Conservation (phyloP, 2,329 filamentous ascomycete species). For the Elsinoe ampelina region DNA sequence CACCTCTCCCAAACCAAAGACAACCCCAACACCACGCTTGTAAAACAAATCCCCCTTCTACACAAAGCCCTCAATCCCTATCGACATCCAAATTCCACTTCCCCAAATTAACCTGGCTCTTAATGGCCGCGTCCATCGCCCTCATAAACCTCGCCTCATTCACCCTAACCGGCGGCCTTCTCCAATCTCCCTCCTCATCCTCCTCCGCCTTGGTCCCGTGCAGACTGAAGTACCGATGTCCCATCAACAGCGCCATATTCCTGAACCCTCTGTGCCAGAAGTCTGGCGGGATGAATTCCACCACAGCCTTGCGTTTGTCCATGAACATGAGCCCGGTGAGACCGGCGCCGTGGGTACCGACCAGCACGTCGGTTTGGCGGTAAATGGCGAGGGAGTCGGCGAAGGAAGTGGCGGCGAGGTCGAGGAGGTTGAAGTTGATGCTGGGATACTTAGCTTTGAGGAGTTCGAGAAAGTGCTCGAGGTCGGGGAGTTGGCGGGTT, state of each 20-base stretch:
- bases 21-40: conserved; percentile 9
- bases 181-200: conserved; percentile 12
- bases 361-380: conserved; percentile 5
- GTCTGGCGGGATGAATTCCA: conserved; percentile 12
- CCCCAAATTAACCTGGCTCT: conserved; percentile 9
- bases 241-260: conserved; percentile 8
- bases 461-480: conserved; percentile 10
- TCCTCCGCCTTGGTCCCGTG: conserved; percentile 3
- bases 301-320: conserved; percentile 6
- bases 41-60: background rate
- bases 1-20: background rate
- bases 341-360: conserved; percentile 13
- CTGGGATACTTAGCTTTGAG: conserved; percentile 3
- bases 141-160: conserved; percentile 10
- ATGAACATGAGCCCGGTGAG: conserved; percentile 14
- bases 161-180: background rate
- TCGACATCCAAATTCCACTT: conserved; percentile 11
- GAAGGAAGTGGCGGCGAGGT: conserved; percentile 16
- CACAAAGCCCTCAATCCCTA: background rate
- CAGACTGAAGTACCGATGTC: conserved; percentile 10
- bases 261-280: conserved; percentile 14
- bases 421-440: conserved; percentile 10
- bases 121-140: conserved; percentile 10
- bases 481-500: conserved; percentile 11
- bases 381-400: conserved; percentile 18